Evolutionary conservation across 2,329 filamentous ascomycete species (phyloP).

Genomic region (Fusarium metavorans): DNA sequence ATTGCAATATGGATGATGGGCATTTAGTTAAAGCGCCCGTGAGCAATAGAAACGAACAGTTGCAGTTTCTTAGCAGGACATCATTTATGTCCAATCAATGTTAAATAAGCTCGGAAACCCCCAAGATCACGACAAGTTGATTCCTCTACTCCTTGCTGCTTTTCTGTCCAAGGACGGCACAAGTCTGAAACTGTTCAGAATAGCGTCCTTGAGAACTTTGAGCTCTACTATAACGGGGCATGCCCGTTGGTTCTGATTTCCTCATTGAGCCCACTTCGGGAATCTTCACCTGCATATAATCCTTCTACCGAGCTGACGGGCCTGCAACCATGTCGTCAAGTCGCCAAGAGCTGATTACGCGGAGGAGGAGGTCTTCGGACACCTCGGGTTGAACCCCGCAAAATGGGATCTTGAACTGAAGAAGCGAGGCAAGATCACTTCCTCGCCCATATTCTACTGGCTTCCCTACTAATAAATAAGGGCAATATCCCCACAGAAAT

Average conservation of each 20-base stretch:
- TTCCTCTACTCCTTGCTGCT: background rate
- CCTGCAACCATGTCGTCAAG: background rate
- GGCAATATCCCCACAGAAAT: background rate
- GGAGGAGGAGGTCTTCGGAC: background rate
- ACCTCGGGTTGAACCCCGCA: background rate
- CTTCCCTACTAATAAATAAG: background rate
- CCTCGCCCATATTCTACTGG: background rate
- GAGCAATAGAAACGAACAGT: background rate
- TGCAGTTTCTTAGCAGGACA: background rate
- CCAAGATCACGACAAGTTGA: background rate
- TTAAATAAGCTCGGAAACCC: background rate
- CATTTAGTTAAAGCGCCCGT: background rate
- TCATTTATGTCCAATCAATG: background rate
- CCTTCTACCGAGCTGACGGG: background rate
- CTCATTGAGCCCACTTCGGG: background rate
- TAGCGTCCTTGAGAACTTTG: background rate
- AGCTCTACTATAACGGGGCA: background rate
- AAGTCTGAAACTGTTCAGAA: background rate
- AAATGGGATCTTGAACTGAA: background rate
- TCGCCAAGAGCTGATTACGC: background rate
- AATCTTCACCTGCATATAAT: background rate
- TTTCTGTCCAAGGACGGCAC: background rate
- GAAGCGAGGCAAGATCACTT: background rate
- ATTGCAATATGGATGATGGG: background rate
- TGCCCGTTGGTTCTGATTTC: background rate